Conservation (phyloP, 2,329 filamentous ascomycete species). For the Paracamarosporium sp. region DNA sequence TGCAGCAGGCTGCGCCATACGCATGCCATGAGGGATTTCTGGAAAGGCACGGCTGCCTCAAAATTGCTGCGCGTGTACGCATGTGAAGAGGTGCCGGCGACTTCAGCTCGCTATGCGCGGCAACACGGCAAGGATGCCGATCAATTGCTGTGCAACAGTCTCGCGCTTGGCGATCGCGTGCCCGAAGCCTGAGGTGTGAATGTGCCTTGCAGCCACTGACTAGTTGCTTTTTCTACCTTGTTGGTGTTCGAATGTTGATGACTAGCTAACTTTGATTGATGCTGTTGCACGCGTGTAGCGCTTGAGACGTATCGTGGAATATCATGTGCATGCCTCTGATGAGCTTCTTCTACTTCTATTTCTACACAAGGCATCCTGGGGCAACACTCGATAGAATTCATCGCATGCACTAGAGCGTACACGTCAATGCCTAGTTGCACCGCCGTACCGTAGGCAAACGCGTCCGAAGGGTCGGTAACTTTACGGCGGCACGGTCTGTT, state of each 20-base stretch:
- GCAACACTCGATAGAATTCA: background rate
- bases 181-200: background rate
- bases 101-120: slow-evolving; percentile 7
- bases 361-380: background rate
- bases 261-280: background rate
- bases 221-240: no score
- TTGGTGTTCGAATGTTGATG: no score
- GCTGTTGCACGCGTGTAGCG: background rate
- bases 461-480: background rate
- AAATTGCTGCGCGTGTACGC: background rate
- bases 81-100: background rate
- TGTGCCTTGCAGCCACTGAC: background rate
- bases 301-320: no score
- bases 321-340: no score
- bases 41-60: background rate
- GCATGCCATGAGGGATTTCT: background rate
- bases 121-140: slow-evolving; percentile 5
- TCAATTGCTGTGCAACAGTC: slow-evolving; percentile 2
- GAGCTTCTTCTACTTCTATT: no score
- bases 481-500: background rate
- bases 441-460: background rate
- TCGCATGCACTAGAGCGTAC: background rate
- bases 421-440: no score
- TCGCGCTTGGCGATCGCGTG: background rate
- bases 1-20: background rate